These are phyloP conservation scores for Sonneratia alba DNA, from an alignment of 345 rosid species.

Conservation along the genomic window DNA sequence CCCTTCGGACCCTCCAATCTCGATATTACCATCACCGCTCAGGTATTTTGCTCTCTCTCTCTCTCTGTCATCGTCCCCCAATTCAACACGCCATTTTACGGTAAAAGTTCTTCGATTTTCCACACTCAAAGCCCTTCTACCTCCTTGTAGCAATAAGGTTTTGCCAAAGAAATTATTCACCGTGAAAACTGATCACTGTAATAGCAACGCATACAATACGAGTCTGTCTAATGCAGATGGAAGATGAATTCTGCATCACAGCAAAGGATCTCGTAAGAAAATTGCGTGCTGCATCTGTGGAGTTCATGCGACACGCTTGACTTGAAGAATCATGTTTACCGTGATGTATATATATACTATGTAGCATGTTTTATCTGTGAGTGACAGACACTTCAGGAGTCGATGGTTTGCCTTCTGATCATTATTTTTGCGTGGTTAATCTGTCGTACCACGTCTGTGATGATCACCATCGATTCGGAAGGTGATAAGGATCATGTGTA, in stretches of 20 bases:
- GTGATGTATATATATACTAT: not conserved
- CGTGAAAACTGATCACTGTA: too few species aligned
- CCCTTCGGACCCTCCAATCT: conserved; percentile 56
- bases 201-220: not conserved
- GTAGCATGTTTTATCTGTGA: not conserved
- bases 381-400: not conserved
- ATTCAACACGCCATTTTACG: not conserved
- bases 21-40: conserved; percentile 54
- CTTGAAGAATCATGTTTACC: not conserved
- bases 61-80: not conserved
- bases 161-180: not conserved
- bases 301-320: not conserved
- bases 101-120: not conserved
- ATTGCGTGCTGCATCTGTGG: conserved; percentile 14
- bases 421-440: not conserved
- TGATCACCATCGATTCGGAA: not conserved
- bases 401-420: not conserved
- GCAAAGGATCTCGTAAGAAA: conserved; percentile 38
- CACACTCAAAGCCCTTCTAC: not conserved
- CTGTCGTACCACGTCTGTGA: not conserved
- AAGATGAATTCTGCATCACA: conserved; percentile 22
- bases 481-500: too few species aligned
- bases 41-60: conserved; percentile 26
- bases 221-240: conserved; percentile 29
- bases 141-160: not conserved